phyloP scores from a whole-genome alignment of 2,329 filamentous ascomycete species.

The Botrytis medusae region DNA sequence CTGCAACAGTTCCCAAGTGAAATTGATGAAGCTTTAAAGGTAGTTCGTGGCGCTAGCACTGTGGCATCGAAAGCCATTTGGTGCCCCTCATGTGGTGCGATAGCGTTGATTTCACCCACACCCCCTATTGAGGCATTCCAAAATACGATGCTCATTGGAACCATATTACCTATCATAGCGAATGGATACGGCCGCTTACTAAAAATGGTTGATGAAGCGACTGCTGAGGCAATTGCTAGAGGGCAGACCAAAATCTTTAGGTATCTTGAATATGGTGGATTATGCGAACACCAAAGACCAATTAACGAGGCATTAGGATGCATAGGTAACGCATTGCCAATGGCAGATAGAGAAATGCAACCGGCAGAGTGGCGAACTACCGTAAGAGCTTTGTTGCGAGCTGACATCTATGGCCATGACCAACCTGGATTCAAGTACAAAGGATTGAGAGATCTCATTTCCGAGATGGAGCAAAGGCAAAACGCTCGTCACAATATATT shows the following conservation, averaged over 20 bases:
- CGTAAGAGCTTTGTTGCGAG: conserved; percentile 53
- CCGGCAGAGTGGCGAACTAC: conserved; percentile 55
- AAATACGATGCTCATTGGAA: conserved; percentile 58
- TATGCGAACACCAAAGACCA: conserved; percentile 25
- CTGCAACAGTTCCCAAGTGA: conserved; percentile 37
- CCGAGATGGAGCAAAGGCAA: conserved; percentile 53
- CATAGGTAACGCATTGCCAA: neutral
- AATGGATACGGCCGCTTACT: conserved; percentile 58
- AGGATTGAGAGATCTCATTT: conserved; percentile 56
- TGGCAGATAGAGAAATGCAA: conserved; percentile 43
- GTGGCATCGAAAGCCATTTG: conserved; percentile 49
- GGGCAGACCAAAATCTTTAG: conserved; percentile 40
- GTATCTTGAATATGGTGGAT: conserved; percentile 37
- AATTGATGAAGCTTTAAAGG: conserved; percentile 32
- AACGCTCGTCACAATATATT: conserved; percentile 50
- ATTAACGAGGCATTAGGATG: conserved; percentile 21
- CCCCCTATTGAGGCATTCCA: conserved; percentile 54
- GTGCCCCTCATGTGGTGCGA: conserved; percentile 51
- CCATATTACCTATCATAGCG: conserved; percentile 57
- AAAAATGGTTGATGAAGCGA: conserved; percentile 54
- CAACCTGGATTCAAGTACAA: conserved; percentile 41
- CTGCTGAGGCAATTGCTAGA: conserved; percentile 46
- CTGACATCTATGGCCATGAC: conserved; percentile 57
- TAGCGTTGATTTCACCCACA: conserved; percentile 41
- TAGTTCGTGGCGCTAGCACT: conserved; percentile 33